Conservation (phyloP, 495 filamentous ascomycete genomes). For the Pyrenula massariospora region DNA sequence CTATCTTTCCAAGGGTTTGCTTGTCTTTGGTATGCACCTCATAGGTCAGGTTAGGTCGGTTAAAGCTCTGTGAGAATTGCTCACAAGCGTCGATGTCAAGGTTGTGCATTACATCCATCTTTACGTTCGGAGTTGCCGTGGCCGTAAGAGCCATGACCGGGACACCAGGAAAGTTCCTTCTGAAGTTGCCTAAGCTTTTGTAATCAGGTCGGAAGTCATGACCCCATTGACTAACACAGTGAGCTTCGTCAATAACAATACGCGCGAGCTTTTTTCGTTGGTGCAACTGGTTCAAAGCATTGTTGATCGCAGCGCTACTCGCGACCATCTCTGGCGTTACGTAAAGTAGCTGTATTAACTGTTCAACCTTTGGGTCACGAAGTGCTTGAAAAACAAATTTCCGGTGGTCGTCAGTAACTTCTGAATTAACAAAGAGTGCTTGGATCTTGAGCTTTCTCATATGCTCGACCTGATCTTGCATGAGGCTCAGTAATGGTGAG, state of each 20-base stretch:
- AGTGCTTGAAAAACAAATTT: slow-evolving; percentile 48
- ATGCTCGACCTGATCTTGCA: slow-evolving; percentile 90
- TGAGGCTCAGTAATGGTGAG: slow-evolving; percentile 87
- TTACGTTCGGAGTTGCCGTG: slow-evolving; percentile 88
- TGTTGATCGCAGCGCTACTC: slow-evolving; percentile 55
- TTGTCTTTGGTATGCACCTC: slow-evolving; percentile 54
- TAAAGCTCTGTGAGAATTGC: slow-evolving; percentile 82
- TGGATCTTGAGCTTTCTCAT: slow-evolving; percentile 61
- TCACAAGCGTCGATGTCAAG: slow-evolving; percentile 67
- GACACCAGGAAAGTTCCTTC: slow-evolving; percentile 56
- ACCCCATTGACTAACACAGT: slow-evolving; percentile 98
- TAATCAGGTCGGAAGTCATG: slow-evolving; percentile 98
- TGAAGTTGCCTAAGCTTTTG: slow-evolving; percentile 65
- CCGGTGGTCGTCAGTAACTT: slow-evolving; percentile 42
- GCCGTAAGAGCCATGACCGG: slow-evolving; percentile 92
- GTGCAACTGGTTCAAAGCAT: slow-evolving; percentile 51
- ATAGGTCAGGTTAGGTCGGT: slow-evolving; percentile 83
- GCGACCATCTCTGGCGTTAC: slow-evolving; percentile 94
- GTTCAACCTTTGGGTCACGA: slow-evolving; percentile 47
- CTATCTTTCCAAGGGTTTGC: slow-evolving; percentile 54
- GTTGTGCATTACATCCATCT: slow-evolving; percentile 78
- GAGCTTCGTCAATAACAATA: slow-evolving; percentile 93
- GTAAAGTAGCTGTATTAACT: slow-evolving; percentile 72
- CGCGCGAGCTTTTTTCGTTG: slow-evolving; percentile 59
- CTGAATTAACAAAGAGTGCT: slow-evolving; percentile 70